These are phyloP conservation scores for Chalciporus pseudorubinellus DNA, from an alignment of 768 basidiomycete species.

Conservation along the genomic window DNA sequence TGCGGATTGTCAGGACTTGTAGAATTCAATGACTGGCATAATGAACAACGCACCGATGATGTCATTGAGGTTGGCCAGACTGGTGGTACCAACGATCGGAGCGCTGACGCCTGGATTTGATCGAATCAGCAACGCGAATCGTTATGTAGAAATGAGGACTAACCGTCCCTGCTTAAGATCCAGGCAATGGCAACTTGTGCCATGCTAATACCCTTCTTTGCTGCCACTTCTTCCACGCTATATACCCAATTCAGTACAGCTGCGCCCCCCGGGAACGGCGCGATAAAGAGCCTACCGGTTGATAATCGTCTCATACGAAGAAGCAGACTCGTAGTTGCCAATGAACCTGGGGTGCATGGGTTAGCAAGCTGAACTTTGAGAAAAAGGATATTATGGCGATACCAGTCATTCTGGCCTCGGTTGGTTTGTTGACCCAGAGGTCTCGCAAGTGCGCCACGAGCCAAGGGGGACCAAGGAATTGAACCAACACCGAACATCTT, in stretches of 20 bases:
- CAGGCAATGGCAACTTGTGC: constrained; percentile 44
- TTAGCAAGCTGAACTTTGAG: constrained; percentile 4
- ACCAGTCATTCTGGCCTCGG: constrained; percentile 26
- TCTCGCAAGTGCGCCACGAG: constrained; percentile 36
- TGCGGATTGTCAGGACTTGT: constrained; percentile 2
- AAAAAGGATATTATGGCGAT: neutral
- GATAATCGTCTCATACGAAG: constrained; percentile 27
- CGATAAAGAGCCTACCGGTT: constrained; percentile 17
- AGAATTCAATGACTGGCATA: neutral
- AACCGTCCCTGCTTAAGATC: constrained; percentile 32
- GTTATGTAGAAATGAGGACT: neutral
- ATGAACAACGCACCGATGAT: constrained; percentile 33
- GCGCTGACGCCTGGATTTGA: constrained; percentile 33
- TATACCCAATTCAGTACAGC: neutral
- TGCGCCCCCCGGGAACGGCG: too few relatives aligned
- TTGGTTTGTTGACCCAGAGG: constrained; percentile 32
- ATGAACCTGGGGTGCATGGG: constrained; percentile 18
- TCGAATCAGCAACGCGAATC: neutral
- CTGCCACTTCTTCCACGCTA: constrained; percentile 41
- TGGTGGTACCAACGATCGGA: constrained; percentile 46
- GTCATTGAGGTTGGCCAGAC: constrained; percentile 39
- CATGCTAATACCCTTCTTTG: constrained; percentile 39
- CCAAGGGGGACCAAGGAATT: constrained; percentile 47
- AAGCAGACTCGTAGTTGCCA: constrained; percentile 20
- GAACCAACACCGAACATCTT: constrained; percentile 44